These are phyloP conservation scores for Cercospora zeina DNA, from an alignment of 2,329 filamentous ascomycete genomes.

Conservation along the genomic window DNA sequence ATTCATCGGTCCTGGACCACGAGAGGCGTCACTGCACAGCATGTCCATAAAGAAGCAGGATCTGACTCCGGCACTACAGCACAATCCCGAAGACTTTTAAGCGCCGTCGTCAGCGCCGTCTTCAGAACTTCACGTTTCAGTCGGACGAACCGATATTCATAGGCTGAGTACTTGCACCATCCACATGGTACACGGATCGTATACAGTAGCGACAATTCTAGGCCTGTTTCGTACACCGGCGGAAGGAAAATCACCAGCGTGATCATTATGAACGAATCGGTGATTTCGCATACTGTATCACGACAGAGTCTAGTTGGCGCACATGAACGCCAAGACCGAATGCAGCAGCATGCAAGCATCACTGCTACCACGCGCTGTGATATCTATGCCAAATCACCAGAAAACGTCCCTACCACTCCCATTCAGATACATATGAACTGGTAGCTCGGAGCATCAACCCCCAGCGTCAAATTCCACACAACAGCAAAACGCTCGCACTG, in stretches of 20 bases:
- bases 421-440: too few relatives aligned
- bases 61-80: not conserved
- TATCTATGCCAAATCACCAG: not conserved
- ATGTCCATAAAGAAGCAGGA: too few relatives aligned
- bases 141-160: not conserved
- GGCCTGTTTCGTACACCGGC: too few relatives aligned
- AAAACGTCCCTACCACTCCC: not conserved
- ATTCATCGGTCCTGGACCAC: not conserved
- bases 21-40: not conserved
- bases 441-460: too few relatives aligned
- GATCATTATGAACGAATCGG: not conserved
- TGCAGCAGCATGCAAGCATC: not conserved
- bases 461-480: too few relatives aligned
- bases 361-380: too few relatives aligned
- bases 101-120: not conserved
- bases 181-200: not conserved
- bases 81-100: not conserved
- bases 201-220: too few relatives aligned
- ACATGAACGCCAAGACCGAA: not conserved
- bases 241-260: too few relatives aligned
- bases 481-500: too few relatives aligned
- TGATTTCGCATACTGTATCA: not conserved
- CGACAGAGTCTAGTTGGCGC: not conserved
- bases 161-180: not conserved
- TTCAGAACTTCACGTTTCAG: not conserved